These are phyloP conservation scores for Phyllosticta paracitricarpa DNA, from an alignment of 2,329 filamentous ascomycete genomes.

Conservation along the genomic window DNA sequence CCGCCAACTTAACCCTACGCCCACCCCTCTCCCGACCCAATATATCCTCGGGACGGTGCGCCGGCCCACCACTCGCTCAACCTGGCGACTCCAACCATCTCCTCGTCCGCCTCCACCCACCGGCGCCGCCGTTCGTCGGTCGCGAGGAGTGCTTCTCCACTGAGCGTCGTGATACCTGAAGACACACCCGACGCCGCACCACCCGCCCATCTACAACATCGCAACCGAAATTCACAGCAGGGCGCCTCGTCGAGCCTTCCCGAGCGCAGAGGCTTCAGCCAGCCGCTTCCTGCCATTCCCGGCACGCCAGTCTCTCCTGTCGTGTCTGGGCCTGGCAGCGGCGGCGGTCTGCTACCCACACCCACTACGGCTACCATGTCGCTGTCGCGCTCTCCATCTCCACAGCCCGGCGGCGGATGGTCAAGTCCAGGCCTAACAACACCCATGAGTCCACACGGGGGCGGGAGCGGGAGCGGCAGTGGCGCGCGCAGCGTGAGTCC, in stretches of 20 bases:
- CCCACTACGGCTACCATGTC: constrained; percentile 49
- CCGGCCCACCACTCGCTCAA: constrained; percentile 16
- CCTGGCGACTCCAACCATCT: constrained; percentile 30
- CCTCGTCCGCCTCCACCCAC: constrained; percentile 28
- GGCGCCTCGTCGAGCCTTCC: constrained; percentile 22
- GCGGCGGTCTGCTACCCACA: constrained; percentile 6
- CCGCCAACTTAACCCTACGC: constrained; percentile 3
- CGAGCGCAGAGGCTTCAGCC: constrained; percentile 21
- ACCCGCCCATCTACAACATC: constrained; percentile 15
- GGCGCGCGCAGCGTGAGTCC: constrained; percentile 45
- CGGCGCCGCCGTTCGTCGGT: constrained; percentile 31
- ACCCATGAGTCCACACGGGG: constrained; percentile 41
- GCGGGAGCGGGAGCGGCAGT: constrained; percentile 36
- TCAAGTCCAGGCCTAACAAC: constrained; percentile 70
- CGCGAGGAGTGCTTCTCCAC: constrained; percentile 7
- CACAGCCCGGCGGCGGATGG: constrained; percentile 77
- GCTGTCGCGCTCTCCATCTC: constrained; percentile 78
- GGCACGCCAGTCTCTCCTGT: constrained; percentile 21
- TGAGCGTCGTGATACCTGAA: background rate
- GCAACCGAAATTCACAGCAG: constrained; percentile 19
- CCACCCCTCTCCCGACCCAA: constrained; percentile 1
- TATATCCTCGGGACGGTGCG: background rate
- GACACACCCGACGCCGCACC: constrained; percentile 15
- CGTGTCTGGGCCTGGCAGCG: background rate
- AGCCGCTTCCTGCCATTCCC: constrained; percentile 27